A percentile compares a stretch with the other conserved stretches of the same genome.
Evolutionary conservation across 345 rosid genomes (phyloP).

Genomic region (Carallia pectinifolia): DNA sequence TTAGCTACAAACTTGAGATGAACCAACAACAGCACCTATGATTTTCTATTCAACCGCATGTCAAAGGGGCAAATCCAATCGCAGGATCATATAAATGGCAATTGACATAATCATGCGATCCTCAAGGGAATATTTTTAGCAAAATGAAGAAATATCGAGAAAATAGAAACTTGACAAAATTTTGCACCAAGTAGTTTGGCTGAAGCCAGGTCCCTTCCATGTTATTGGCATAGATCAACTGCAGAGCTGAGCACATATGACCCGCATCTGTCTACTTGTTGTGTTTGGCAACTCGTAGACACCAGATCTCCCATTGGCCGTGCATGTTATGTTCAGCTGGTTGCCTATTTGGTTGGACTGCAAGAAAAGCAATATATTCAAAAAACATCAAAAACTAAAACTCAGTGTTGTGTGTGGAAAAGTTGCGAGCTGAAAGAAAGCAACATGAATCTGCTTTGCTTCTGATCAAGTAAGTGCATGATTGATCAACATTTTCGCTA

Average conservation of each 20-base stretch:
- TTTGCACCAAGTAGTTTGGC: too few relatives aligned
- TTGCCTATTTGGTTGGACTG: constrained; percentile 62
- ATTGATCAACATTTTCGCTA: not conserved
- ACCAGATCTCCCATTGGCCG: constrained; percentile 54
- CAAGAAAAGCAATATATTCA: constrained; percentile 12
- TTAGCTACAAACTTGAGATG: too few relatives aligned
- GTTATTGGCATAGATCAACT: constrained; percentile 27
- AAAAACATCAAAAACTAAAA: not conserved
- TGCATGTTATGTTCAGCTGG: constrained; percentile 73
- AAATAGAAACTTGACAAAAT: too few relatives aligned
- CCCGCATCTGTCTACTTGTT: constrained; percentile 43
- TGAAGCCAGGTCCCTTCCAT: too few relatives aligned
- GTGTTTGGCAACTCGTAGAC: constrained; percentile 41
- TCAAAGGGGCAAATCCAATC: too few relatives aligned
- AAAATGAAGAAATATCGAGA: too few relatives aligned
- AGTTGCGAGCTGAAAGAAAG: not conserved
- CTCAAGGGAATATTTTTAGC: too few relatives aligned
- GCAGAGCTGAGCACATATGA: constrained; percentile 60
- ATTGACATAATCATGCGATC: too few relatives aligned
- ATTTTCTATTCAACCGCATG: too few relatives aligned
- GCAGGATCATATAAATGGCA: too few relatives aligned
- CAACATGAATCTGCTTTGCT: too few relatives aligned
- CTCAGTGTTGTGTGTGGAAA: not conserved
- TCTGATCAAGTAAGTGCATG: not conserved
- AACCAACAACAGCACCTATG: too few relatives aligned